Conservation (phyloP, 257 asterid species). For the Leptodermis oblonga region DNA sequence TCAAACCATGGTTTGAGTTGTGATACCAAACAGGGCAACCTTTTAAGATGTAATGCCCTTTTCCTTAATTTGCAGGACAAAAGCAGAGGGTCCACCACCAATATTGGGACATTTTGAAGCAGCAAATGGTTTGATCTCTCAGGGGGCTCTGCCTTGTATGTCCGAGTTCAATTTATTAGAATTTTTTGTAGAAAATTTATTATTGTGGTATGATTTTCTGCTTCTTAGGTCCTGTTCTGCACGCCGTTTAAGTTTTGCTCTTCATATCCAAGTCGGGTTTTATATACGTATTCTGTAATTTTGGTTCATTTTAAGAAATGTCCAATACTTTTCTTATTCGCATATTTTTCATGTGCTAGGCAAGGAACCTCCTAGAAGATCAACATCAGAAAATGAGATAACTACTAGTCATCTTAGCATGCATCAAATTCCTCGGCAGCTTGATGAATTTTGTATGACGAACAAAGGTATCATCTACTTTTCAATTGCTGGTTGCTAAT, state of each 20-base stretch:
- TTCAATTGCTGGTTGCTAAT: background rate
- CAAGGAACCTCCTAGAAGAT: conserved; percentile 17
- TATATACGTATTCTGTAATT: background rate
- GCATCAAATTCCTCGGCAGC: conserved; percentile 17
- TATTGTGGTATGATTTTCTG: background rate
- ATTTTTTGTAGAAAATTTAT: background rate
- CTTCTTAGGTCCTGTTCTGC: background rate
- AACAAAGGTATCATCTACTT: conserved; percentile 18
- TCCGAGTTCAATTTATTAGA: conserved; percentile 23
- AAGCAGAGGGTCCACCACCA: conserved; percentile 33
- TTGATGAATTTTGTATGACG: conserved; percentile 8
- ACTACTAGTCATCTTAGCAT: conserved; percentile 13
- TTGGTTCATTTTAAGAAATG: background rate
- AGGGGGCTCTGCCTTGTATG: conserved; percentile 44
- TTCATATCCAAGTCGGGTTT: background rate
- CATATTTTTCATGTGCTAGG: conserved; percentile 26
- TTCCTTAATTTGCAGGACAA: conserved; percentile 41
- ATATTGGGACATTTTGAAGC: conserved; percentile 18
- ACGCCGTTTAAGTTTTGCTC: background rate
- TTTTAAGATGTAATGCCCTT: conserved; percentile 19
- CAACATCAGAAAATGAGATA: conserved; percentile 23
- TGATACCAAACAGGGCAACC: no score
- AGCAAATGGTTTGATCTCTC: conserved; percentile 34
- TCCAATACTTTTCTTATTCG: conserved; percentile 15
- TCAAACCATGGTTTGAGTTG: no score